Evolutionary conservation across 495 filamentous ascomycete genomes (phyloP).

Genomic region (Polyplosphaeria fusca): DNA sequence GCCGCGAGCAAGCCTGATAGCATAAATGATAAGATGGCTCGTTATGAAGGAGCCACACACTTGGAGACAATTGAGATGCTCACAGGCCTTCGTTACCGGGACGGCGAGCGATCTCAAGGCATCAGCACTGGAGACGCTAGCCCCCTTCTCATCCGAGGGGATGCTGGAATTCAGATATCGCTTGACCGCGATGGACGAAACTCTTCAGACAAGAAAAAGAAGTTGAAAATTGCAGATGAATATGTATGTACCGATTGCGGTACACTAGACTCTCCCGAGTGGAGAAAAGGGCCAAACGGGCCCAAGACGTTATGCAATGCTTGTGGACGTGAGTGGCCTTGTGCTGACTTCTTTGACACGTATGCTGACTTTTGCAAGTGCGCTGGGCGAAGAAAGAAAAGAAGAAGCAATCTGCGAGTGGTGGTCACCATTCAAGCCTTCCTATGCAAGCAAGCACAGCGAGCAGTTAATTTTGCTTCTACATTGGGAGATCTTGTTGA

Average conservation of each 20-base stretch:
- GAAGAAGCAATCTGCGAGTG: slow-evolving; percentile 34
- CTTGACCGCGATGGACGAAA: slow-evolving; percentile 60
- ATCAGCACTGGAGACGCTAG: slow-evolving; percentile 81
- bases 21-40: slow-evolving; percentile 72
- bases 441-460: slow-evolving; percentile 21
- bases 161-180: slow-evolving; percentile 80
- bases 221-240: slow-evolving; percentile 84
- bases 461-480: slow-evolving; percentile 19
- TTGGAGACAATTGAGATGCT: slow-evolving; percentile 91
- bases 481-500: neutral
- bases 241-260: slow-evolving; percentile 97
- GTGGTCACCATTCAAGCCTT: slow-evolving; percentile 11
- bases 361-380: slow-evolving; percentile 33
- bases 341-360: no score
- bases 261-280: slow-evolving; percentile 79
- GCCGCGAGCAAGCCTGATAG: slow-evolving; percentile 66
- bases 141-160: slow-evolving; percentile 77
- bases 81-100: slow-evolving; percentile 81
- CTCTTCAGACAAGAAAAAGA: slow-evolving; percentile 81
- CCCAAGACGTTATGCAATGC: slow-evolving; percentile 98
- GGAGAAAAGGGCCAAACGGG: slow-evolving; percentile 90
- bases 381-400: slow-evolving; percentile 51
- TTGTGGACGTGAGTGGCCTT: slow-evolving; percentile 66
- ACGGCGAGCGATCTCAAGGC: slow-evolving; percentile 84
- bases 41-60: slow-evolving; percentile 69